Conservation (phyloP, 345 rosid genomes). For the Aegle marmelos region DNA sequence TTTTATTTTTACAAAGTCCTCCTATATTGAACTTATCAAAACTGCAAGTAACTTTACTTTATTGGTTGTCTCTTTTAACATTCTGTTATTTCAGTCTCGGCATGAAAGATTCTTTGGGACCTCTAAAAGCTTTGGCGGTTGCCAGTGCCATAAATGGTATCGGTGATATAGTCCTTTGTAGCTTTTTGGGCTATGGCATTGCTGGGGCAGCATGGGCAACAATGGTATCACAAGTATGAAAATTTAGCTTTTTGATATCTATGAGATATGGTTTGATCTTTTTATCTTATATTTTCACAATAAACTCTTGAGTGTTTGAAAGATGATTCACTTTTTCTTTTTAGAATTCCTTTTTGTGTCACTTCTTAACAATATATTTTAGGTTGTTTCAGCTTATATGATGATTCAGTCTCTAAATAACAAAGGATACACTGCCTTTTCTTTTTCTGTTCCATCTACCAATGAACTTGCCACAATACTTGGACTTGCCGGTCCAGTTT, state of each 20-base stretch:
- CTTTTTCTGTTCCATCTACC: constrained; percentile 57
- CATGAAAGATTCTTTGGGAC: constrained; percentile 95
- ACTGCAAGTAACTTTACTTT: not conserved
- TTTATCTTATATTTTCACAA: not conserved
- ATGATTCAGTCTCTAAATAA: constrained; percentile 77
- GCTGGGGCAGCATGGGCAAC: constrained; percentile 99
- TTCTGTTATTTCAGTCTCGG: constrained; percentile 62
- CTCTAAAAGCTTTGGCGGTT: constrained; percentile 84
- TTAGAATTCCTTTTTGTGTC: not conserved
- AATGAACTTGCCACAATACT: constrained; percentile 55
- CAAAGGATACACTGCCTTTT: constrained; percentile 71
- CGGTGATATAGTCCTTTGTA: constrained; percentile 79
- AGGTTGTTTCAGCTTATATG: constrained; percentile 90
- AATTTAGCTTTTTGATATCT: not conserved
- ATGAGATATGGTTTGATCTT: not conserved
- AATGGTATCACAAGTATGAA: constrained; percentile 71
- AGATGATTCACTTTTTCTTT: not conserved
- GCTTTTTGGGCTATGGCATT: constrained; percentile 72
- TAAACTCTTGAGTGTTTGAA: not conserved
- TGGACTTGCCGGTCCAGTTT: constrained; percentile 72
- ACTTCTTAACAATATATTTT: constrained; percentile 13
- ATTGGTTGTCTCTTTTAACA: not conserved
- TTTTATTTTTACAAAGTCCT: not conserved
- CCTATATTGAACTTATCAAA: not conserved
- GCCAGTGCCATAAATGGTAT: constrained; percentile 72